These are phyloP conservation scores for Diutina catenulata DNA, from an alignment of 1,139 yeast genomes.

Conservation along the genomic window DNA sequence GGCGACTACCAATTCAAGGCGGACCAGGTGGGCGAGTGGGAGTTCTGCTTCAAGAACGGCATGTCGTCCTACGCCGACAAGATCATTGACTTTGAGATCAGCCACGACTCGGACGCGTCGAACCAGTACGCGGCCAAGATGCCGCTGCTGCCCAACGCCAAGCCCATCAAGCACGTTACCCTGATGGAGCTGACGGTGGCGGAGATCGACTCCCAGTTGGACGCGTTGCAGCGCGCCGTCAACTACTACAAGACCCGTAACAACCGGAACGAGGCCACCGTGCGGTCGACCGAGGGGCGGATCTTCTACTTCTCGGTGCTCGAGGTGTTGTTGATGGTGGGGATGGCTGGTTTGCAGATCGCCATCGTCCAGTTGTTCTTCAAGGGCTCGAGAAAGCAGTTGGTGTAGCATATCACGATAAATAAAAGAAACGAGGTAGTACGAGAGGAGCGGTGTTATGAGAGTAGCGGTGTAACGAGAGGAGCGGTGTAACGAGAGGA, in stretches of 20 bases:
- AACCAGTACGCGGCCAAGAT: constrained; percentile 45
- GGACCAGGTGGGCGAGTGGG: constrained; percentile 69
- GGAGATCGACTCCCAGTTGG: constrained; percentile 57
- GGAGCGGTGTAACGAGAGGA: too few relatives aligned
- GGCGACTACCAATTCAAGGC: constrained; percentile 78
- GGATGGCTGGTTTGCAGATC: constrained; percentile 79
- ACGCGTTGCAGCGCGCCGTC: constrained; percentile 50
- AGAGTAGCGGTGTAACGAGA: too few relatives aligned
- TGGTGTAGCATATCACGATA: too few relatives aligned
- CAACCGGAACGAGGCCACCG: constrained; percentile 85
- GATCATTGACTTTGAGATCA: constrained; percentile 80
- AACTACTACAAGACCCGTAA: constrained; percentile 89
- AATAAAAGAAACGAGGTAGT: too few relatives aligned
- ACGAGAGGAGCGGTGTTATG: too few relatives aligned
- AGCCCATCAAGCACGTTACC: constrained; percentile 48
- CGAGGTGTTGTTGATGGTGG: constrained; percentile 73
- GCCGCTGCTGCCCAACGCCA: constrained; percentile 50
- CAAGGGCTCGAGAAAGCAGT: constrained; percentile 71
- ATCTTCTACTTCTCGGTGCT: constrained; percentile 75
- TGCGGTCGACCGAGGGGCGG: constrained; percentile 76
- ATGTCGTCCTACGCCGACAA: constrained; percentile 84
- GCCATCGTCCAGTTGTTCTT: constrained; percentile 77
- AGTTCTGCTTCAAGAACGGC: constrained; percentile 80
- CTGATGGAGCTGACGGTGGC: constrained; percentile 49
- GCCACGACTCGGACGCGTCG: constrained; percentile 36